Evolutionary conservation across 768 basidiomycete species (phyloP), one percentile per base, ranked within the genome.

Genomic region (Macrolepiota albuminosa): DNA sequence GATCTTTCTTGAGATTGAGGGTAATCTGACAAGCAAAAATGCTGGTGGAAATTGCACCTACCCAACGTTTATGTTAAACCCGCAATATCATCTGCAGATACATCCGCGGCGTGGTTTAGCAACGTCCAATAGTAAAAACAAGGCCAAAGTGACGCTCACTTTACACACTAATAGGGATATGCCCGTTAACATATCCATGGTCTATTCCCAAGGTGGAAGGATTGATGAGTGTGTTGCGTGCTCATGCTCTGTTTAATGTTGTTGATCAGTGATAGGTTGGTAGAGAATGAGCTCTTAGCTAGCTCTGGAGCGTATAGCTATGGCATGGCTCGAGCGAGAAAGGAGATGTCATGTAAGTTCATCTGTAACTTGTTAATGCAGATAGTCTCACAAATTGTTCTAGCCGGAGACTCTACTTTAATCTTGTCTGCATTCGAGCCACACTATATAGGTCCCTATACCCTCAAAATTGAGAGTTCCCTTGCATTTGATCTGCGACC

Each of bases 341-440:
- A 78, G 37, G 75, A 78, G 43, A 67, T 94, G 4, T 67, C 78
- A 34, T 73, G 94, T 91, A 66, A 64, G 73, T 70, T 34, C 13
- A 46, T 51, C 34, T 16, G n/a, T 37, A 21, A 36, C 3, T 47
- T 14, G 8, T 10, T 3, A 43, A 21, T 36, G 21, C 34, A 7
- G 29, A 49, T 42, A 24, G 47, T 45, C 33, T 18, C 46, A n/a
- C 18, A 40, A 3, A 53, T 4, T 64, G 13, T 33, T 36, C 11
- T 51, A 91, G 89, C 80, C 54, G 95, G 93, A 0, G 81, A 86
- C 52, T 97, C 94, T 66, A 93, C 88, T 0, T 62, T 97, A 26
- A 79, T 94, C n/a, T 77, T 91, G 8, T 98, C 96, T 0, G 80
- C 91, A 0, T 97, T 95, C 68, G 87, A 91, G 61, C 87, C 93